Evolutionary conservation across 371 early-diverging fungal species (phyloP), one percentile per base, ranked within the genome.

Genomic region (Batkoa obscura): DNA sequence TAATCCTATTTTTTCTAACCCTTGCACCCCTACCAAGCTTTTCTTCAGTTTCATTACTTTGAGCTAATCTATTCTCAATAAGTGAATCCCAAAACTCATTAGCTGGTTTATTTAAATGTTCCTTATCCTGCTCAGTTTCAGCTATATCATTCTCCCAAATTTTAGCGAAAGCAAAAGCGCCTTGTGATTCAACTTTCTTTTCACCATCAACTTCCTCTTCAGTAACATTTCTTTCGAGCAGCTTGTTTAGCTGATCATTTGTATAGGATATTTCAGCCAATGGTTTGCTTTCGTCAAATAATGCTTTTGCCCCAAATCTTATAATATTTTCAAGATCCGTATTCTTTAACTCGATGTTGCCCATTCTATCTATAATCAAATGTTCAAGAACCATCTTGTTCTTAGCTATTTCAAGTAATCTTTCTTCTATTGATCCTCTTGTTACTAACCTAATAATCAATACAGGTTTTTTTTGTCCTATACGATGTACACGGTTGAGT

Each of bases 401-500:
- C 35, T 94, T 84, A 13, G 98, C 96, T 52, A 89, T 78, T 65
- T 97, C 92, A 35, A 98, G 67, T 1, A 99, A 88, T 67, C 90
- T 96, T 65, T 98, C 98, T 67, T 99, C 99, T 60, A 99, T 87
- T 1, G 98, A 88, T 55, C 83, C 81, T 69, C 73, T 50, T 17
- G 33, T 31, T 13, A 99, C 86, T 55, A 99, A 87, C 52, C 99
- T 75, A 69, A 89, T 98, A 3, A 99, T 97, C 59, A 84, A 79
- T 17, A 99, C 99, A 61, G 94, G 93, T 66, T 96, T 96, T 43
- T 82, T 96, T 66, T 99, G 99, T 2, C 99, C 99, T 56, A 99
- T 95, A 68, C 99, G 88, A 73, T 99, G 99, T 6, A 98, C 99
- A 58, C 99, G 86, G 68, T 98, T 98, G 72, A 79, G 75, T 6